Evolutionary conservation across 208 protist species (phyloP).

Genomic region (Blastocrithidia nonstop): DNA sequence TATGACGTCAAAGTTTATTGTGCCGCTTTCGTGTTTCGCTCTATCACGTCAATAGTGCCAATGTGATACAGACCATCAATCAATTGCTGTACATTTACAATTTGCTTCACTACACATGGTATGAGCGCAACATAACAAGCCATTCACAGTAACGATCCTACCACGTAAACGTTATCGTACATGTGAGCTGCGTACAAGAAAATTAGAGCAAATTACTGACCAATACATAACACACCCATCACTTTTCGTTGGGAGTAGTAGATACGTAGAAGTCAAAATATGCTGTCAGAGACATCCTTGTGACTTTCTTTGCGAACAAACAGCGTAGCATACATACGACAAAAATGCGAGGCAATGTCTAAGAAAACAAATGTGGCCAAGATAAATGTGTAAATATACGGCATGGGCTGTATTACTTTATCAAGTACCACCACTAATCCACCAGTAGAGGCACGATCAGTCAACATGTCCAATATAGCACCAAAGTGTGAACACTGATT

Average conservation of each 20-base stretch:
- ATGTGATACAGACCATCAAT: conserved; percentile 76
- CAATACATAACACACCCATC: conserved; percentile 77
- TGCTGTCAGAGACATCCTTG: conserved; percentile 76
- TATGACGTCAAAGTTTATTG: not conserved
- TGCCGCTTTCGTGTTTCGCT: conserved; percentile 17
- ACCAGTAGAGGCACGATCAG: conserved; percentile 82
- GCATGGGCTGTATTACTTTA: conserved; percentile 21
- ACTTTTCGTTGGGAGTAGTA: conserved; percentile 86
- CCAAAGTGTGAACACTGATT: conserved; percentile 87
- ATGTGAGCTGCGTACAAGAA: conserved; percentile 59
- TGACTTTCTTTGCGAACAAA: conserved; percentile 46
- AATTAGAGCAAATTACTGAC: conserved; percentile 88
- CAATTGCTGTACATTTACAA: conserved; percentile 85
- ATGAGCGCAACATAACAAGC: conserved; percentile 13
- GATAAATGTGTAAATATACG: conserved; percentile 32
- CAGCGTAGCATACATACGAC: conserved; percentile 82
- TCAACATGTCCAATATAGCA: conserved; percentile 90
- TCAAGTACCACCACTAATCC: conserved; percentile 77
- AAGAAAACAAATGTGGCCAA: conserved; percentile 67
- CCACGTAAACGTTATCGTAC: conserved; percentile 13
- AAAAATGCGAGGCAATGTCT: conserved; percentile 88
- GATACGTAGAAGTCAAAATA: conserved; percentile 59
- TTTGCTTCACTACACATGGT: conserved; percentile 68
- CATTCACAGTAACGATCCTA: conserved; percentile 14
- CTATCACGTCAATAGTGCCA: conserved; percentile 41